Base-by-base conservation (phyloP, 495 filamentous ascomycete genomes). In the Podospora pseudoanserina region DNA sequence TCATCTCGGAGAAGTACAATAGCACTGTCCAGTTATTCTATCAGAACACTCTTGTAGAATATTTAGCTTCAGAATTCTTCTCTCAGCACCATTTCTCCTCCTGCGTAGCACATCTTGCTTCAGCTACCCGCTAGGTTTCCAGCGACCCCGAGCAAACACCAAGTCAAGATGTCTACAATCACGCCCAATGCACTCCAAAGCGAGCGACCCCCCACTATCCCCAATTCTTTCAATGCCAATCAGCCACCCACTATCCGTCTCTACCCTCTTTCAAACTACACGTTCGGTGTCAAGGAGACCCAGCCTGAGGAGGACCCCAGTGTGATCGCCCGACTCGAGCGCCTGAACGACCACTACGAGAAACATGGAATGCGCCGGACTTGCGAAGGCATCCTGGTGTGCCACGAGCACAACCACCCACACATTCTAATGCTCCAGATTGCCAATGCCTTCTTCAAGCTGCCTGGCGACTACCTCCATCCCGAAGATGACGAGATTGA, bases 341-440 rank as follows among this genome's bases (percentile, higher is more conserved):
- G 95, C 5, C 86, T 99, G 15, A 93, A 98, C 75, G 93, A 98
- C 72, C 94, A 99, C 80, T 99, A 97, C 80, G 85, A 88, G 11
- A 81, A 87, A 57, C 88, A 97, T 83, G 95, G 95, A 70, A 98
- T 99, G 95, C 89, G 95, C 53, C 88, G 95, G 5, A 97, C 95
- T 5, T 97, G 94, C 77, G 95, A 99, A 81, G 95, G 95, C 66
- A 89, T 99, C 66, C 85, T 99, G 13, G 92, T 99, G 69, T 99
- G 95, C 80, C 95, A 99, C 76, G 95, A 99, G 78, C 94, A 98
- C 82, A 97, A 97, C 78, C 95, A 97, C 77, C 95, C 95, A 1
- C 95, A 98, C 76, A 95, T 98, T 64, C 80, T 97, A 74, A 98
- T 97, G 96, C 84, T 98, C 71, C 95, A 98, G 83, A 99, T 99